Conservation (phyloP, 2,329 filamentous ascomycete genomes). For the Penicillium sp. region DNA sequence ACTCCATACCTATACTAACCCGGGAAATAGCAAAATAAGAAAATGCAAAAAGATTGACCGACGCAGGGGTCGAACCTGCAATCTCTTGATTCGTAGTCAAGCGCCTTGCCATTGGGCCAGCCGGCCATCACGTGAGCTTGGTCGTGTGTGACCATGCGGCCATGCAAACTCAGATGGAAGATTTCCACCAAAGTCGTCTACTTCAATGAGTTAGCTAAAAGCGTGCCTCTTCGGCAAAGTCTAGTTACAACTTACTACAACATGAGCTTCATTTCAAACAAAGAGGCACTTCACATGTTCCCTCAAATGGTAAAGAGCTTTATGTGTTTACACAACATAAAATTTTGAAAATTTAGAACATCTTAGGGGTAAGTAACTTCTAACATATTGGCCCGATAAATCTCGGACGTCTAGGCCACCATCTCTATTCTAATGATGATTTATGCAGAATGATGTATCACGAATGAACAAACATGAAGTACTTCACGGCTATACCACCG, state of each 20-base stretch:
- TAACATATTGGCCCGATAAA: no score
- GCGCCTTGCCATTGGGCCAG: constrained; percentile 54
- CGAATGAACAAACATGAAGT: neutral
- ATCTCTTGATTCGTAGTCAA: constrained; percentile 57
- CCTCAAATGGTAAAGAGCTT: neutral
- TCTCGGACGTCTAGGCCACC: no score
- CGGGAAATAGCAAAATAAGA: neutral
- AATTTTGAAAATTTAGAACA: no score
- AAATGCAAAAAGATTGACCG: constrained; percentile 30
- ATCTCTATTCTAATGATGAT: neutral
- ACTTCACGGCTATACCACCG: neutral
- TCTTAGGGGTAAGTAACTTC: no score
- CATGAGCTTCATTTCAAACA: no score
- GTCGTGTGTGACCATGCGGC: neutral
- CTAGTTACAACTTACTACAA: neutral
- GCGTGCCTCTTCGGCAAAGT: no score
- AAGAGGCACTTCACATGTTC: neutral
- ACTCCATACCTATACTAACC: neutral
- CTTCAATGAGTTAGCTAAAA: no score
- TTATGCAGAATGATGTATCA: neutral
- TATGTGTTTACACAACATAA: no score
- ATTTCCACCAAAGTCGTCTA: no score
- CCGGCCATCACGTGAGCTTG: constrained; percentile 21
- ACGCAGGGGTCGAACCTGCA: constrained; percentile 51
- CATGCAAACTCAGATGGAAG: neutral